Evolutionary conservation across 1,284 basidiomycete genomes (phyloP), one percentile per base, ranked within the genome.

Genomic region (Cyathus olla): DNA sequence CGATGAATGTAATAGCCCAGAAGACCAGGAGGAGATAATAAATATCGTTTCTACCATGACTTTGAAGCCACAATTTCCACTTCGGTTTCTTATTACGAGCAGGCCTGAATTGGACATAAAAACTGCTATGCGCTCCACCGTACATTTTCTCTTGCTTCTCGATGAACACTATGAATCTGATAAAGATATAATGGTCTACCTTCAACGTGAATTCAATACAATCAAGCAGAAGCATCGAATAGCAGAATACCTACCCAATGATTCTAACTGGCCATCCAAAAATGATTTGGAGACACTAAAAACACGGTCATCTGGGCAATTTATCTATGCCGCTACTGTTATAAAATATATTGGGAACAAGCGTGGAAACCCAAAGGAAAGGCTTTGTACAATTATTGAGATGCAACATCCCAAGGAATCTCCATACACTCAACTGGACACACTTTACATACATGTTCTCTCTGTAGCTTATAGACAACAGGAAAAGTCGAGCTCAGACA

Each of bases 261-360:
- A 37, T 3, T 39, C n/a, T 4, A 19, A 31, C 19, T 63, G 64
- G 61, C 64, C 64, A 6, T 39, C 56, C 1, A 0, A 28, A 2
- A 5, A 31, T 4, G 50, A 57, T 21, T 40, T 66, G 3, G n/a
- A 60, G 4, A 27, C 6, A 5, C 42, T 66, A 5, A 61, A 63
- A 3, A 26, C 24, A 26, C 58, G 56, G 13, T 29, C 61, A 19
- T 66, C 64, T 6, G 61, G 61, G 2, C 64, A 66, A 47, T 66
- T 65, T 37, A 65, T 62, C 27, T 65, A 62, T 52, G 64, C 60
- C 9, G 31, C 56, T n/a, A 65, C 61, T 4, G 59, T 63, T 3
- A 37, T 65, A 35, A 62, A 61, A 47, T 63, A 50, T 40, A n/a
- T 65, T 10, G 5, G 4, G 44, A 49, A 42, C 19, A 17, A 42